Conservation (phyloP, 192 early-diverging fungal genomes). For the Powellomyces hirtus region DNA sequence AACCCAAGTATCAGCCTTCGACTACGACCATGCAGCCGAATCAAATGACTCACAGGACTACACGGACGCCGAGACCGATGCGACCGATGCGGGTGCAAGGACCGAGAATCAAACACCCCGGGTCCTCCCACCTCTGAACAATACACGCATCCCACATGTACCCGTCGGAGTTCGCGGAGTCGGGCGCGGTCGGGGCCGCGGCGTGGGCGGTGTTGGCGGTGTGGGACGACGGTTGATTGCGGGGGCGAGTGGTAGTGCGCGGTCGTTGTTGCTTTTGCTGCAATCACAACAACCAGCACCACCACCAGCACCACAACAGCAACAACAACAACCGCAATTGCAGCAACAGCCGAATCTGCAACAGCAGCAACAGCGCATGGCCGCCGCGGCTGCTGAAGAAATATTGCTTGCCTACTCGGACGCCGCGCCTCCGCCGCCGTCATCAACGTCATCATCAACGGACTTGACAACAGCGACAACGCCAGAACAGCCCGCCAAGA, state of each 20-base stretch:
- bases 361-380: neutral
- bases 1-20: too few relatives aligned
- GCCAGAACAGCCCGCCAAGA: neutral
- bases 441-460: neutral
- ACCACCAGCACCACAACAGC: neutral
- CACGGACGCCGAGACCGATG: too few relatives aligned
- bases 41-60: too few relatives aligned
- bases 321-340: neutral
- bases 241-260: too few relatives aligned
- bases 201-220: too few relatives aligned
- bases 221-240: neutral
- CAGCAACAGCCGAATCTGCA: neutral
- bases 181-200: too few relatives aligned
- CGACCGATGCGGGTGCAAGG: too few relatives aligned
- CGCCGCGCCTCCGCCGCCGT: neutral
- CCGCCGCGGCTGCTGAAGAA: neutral
- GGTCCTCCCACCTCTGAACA: too few relatives aligned
- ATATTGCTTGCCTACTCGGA: neutral
- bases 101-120: too few relatives aligned
- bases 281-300: neutral
- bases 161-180: too few relatives aligned
- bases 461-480: neutral
- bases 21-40: too few relatives aligned
- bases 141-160: too few relatives aligned
- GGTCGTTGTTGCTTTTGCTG: neutral